These are phyloP conservation scores for Mortierella sp. DNA, from an alignment of 371 early-diverging fungal genomes.

Conservation along the genomic window DNA sequence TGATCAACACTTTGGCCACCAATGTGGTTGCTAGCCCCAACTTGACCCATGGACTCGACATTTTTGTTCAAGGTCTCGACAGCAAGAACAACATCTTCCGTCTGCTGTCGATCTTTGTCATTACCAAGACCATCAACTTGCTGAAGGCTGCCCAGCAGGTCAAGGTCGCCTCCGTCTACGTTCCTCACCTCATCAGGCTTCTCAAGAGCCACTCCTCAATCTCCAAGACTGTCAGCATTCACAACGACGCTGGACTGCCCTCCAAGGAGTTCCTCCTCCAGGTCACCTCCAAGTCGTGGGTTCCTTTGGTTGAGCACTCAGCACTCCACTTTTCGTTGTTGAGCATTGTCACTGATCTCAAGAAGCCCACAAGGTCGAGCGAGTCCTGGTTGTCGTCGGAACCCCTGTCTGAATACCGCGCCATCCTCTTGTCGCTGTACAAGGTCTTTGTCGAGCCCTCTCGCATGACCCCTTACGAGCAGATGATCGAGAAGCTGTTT, in stretches of 20 bases:
- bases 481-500: constrained; percentile 68
- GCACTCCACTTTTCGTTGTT: constrained; percentile 49
- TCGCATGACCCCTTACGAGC: constrained; percentile 64
- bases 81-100: constrained; percentile 34
- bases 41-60: constrained; percentile 25
- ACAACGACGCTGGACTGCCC: constrained; percentile 42
- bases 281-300: constrained; percentile 45
- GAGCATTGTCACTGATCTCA: constrained; percentile 48
- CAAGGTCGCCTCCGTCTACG: constrained; percentile 31
- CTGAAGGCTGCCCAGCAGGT: constrained; percentile 34
- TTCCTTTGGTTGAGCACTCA: constrained; percentile 36
- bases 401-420: constrained; percentile 42
- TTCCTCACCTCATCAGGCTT: constrained; percentile 34
- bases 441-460: constrained; percentile 61
- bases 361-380: constrained; percentile 38
- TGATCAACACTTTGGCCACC: constrained; percentile 49
- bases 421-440: constrained; percentile 58
- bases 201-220: constrained; percentile 31
- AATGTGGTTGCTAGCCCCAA: constrained; percentile 59
- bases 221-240: constrained; percentile 25
- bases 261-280: constrained; percentile 40
- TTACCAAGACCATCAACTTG: constrained; percentile 46
- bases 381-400: constrained; percentile 45
- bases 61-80: constrained; percentile 49
- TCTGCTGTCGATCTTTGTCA: constrained; percentile 51